Conservation (phyloP, 495 filamentous ascomycete species). For the Hyphodiscus hymeniophilus region DNA sequence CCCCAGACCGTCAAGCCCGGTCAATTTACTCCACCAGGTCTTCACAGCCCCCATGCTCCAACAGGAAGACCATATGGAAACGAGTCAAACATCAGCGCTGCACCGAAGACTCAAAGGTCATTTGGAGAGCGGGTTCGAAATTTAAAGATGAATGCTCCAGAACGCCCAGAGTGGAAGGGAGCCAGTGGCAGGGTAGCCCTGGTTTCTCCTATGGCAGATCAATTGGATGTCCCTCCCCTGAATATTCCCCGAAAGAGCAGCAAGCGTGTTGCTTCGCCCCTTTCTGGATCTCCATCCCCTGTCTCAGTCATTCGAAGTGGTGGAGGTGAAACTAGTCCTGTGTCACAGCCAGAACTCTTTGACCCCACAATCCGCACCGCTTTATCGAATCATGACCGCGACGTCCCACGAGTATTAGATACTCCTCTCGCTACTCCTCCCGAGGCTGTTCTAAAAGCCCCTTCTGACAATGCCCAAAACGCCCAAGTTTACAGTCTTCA, state of each 20-base stretch:
- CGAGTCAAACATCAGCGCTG: slow-evolving; percentile 13
- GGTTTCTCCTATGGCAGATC: slow-evolving; percentile 39
- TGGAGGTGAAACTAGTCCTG: slow-evolving; percentile 22
- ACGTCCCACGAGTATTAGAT: slow-evolving; percentile 13
- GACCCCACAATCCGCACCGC: slow-evolving; percentile 16
- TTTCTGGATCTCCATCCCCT: slow-evolving; percentile 6
- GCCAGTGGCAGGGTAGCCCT: slow-evolving; percentile 41
- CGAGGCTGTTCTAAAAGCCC: slow-evolving; percentile 2
- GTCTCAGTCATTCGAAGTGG: slow-evolving; percentile 26
- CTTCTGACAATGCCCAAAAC: neutral
- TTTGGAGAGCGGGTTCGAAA: slow-evolving; percentile 41
- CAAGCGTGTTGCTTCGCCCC: slow-evolving; percentile 15
- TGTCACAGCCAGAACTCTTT: slow-evolving; percentile 5
- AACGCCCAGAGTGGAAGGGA: slow-evolving; percentile 43
- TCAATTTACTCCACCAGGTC: slow-evolving; percentile 30
- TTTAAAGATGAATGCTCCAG: slow-evolving; percentile 21
- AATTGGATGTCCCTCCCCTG: slow-evolving; percentile 31
- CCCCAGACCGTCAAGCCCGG: slow-evolving; percentile 40
- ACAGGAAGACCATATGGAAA: slow-evolving; percentile 11
- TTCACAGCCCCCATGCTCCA: slow-evolving; percentile 24
- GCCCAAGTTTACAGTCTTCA: slow-evolving; percentile 3
- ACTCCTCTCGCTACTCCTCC: slow-evolving; percentile 7
- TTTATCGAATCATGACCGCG: slow-evolving; percentile 14
- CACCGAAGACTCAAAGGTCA: slow-evolving; percentile 13
- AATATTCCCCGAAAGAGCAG: slow-evolving; percentile 35